phyloP scores from a whole-genome alignment of 2,329 filamentous ascomycete genomes.

The Fusarium vanettenii region DNA sequence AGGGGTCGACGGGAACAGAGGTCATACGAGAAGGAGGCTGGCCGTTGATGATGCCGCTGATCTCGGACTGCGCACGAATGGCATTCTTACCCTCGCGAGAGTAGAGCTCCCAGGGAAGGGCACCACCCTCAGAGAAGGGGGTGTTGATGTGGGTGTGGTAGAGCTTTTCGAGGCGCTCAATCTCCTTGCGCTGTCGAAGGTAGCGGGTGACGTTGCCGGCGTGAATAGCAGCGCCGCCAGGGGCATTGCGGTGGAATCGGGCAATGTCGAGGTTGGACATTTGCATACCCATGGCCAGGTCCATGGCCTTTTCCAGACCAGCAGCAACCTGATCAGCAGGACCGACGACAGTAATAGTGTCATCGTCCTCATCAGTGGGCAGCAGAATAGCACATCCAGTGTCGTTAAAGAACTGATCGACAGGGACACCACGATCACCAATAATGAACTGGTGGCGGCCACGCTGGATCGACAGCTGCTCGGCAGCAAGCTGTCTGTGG shows the following conservation, averaged over 20 bases:
- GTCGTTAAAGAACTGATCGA: constrained; percentile 88
- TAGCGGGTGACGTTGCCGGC: constrained; percentile 90
- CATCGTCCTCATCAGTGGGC: constrained; percentile 81
- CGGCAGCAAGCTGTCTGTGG: constrained; percentile 78
- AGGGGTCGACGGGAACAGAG: constrained; percentile 76
- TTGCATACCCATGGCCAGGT: constrained; percentile 88
- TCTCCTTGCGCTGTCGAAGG: constrained; percentile 82
- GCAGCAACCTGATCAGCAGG: constrained; percentile 77
- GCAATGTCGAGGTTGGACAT: constrained; percentile 86
- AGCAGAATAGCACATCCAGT: constrained; percentile 92
- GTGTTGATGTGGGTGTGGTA: constrained; percentile 91
- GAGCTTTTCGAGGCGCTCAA: constrained; percentile 82
- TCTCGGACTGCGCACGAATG: constrained; percentile 79
- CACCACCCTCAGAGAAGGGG: constrained; percentile 75
- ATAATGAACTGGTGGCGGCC: constrained; percentile 96
- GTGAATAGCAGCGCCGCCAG: constrained; percentile 79
- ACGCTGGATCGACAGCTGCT: constrained; percentile 84
- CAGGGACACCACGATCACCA: constrained; percentile 81
- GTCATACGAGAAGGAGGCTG: constrained; percentile 80
- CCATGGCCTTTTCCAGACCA: constrained; percentile 86
- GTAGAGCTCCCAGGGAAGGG: constrained; percentile 88
- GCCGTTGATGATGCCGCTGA: constrained; percentile 77
- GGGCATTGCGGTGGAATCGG: constrained; percentile 79
- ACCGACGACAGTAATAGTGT: constrained; percentile 87
- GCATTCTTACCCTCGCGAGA: constrained; percentile 87